Evolutionary conservation across 768 basidiomycete genomes (phyloP), one percentile per base, ranked within the genome.

Genomic region (Lepiota venenata): DNA sequence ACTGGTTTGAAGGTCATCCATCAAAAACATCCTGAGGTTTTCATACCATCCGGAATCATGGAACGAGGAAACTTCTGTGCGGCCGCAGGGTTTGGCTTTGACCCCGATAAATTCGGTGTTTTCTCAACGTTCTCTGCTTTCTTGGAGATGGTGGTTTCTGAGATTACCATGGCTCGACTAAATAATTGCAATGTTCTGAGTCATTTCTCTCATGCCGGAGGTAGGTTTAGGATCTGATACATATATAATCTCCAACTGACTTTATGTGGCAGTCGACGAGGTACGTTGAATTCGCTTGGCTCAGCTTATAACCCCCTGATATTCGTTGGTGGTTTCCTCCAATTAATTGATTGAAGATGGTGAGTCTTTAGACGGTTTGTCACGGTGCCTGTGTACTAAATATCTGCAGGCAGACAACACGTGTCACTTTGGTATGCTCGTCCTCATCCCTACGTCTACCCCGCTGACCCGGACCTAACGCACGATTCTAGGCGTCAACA

Each of bases 51-150:
- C n/a, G 91, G 89, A 40, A 87, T 91, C 68, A 90, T 89, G 90
- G 89, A 91, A 68, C 80, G 89, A 29, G 83, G 88, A 51, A 92
- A 92, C 69, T 87, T 89, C 63, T 84, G 85, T 16, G 89, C 89
- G 1, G 89, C 90, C 5, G 88, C 90, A 20, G 91, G 92, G 11
- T 94, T 93, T 64, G 92, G 92, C 39, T 93, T 91, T 64, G 87
- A 84, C 36, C 68, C 78, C 20, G 79, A 91, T 63, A 92, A 91
- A 69, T 88, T 87, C 56, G 91, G 92, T 57, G 88, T 92, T 52
- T 91, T 91, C 74, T 91, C 90, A 21, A 93, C 92, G 3, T 94
- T 94, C 73, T 89, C 88, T 46, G 91, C 92, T 3, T 94, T 94
- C 78, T 76, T 92, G 55, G 92, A 94, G 79, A 93, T 93, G 92